Evolutionary conservation across 164 flowering plant species (phyloP), one percentile per base, ranked within the genome.

Genomic region (Stephania cephalantha): DNA sequence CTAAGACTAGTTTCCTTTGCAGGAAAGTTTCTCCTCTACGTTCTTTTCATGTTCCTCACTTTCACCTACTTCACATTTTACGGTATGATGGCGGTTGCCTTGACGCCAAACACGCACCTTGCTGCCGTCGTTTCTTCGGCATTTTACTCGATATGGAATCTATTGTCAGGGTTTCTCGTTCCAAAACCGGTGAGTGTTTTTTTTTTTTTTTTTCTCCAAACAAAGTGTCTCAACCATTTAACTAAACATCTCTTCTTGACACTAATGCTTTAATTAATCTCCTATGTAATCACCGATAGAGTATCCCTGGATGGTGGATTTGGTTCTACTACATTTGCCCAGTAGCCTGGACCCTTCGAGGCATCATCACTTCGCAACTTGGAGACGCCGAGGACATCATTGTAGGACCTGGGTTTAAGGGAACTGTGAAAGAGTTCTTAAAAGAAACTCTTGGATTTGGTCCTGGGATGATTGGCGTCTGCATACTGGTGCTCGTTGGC

Each of bases 71-170:
- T 91, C 70, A 88, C 95, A 73, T 92, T 86, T 77, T 94, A 92
- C 70, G 97, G 97, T 12, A 91, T 94, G 95, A 88, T 91, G 97
- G 92, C 90, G 48, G 91, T 94, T 78, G 97, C 95, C 78, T 84
- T 94, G 76, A 91, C 95, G 7, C 88, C 96, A 65, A 69, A 82
- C 22, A 90, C 87, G 67, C 88, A 91, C 15, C 30, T 91, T 73
- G 91, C 97, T 22, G 95, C 97, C 6, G 94, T 95, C 7, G 66
- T 91, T 45, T 90, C 98, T 50, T 92, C 97, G 46, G 91, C 94
- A 44, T 90, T 88, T 78, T 91, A 92, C 85, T 92, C 97, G 35
- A 71, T 92, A n/a, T 94, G 98, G 98, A 92, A 92, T 81, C 94
- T 95, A 52, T 87, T 89, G 22, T 88, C 98, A 0, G 97, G 97